Evolutionary conservation across 2,329 filamentous ascomycete genomes (phyloP).

Genomic region (Aureobasidium sp.): DNA sequence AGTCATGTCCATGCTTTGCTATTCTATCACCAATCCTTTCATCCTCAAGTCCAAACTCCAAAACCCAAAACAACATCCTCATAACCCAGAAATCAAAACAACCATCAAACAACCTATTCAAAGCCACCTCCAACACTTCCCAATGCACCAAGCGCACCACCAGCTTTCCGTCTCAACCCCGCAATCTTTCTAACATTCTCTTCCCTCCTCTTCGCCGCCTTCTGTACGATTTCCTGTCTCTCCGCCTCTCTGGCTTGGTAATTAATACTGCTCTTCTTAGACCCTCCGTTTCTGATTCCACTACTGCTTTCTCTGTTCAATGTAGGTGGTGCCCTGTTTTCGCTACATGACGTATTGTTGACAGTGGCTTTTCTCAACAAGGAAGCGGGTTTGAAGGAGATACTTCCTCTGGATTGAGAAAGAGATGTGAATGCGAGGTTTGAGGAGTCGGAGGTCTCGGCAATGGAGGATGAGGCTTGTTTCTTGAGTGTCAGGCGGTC

Average conservation of each 20-base stretch:
- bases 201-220: constrained; percentile 44
- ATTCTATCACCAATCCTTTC: no score
- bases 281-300: constrained; percentile 41
- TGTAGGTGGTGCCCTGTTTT: constrained; percentile 5
- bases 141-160: constrained; percentile 35
- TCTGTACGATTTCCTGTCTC: constrained; percentile 44
- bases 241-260: constrained; percentile 54
- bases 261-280: constrained; percentile 54
- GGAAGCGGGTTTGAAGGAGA: constrained; percentile 59
- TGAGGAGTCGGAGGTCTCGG: constrained; percentile 35
- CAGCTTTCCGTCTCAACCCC: constrained; percentile 33
- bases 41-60: no score
- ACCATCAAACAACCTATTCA: not conserved
- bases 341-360: constrained; percentile 20
- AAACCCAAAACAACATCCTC: not conserved
- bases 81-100: no score
- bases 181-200: constrained; percentile 41
- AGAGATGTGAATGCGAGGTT: constrained; percentile 34
- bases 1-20: no score
- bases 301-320: constrained; percentile 21
- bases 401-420: not conserved
- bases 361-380: constrained; percentile 69
- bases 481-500: constrained; percentile 69
- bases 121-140: constrained; percentile 19
- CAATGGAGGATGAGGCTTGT: constrained; percentile 22